Evolutionary conservation across 2,329 filamentous ascomycete species (phyloP).

Genomic region (Trichophyton simii): DNA sequence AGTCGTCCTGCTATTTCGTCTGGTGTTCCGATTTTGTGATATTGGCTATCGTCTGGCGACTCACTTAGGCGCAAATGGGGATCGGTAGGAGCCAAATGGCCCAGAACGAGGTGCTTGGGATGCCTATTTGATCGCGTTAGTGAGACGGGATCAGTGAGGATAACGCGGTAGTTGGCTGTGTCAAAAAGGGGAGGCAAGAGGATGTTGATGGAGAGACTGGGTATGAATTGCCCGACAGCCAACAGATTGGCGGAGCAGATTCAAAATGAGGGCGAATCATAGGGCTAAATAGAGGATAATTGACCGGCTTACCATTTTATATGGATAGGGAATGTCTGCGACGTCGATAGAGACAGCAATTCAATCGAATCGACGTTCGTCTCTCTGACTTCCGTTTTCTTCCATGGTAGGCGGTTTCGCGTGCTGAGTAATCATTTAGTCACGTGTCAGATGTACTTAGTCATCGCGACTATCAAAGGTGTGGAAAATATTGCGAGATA

Average conservation of each 20-base stretch:
- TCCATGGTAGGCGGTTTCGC: neutral
- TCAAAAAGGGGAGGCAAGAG: too few relatives aligned
- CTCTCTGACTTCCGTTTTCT: constrained; percentile 2
- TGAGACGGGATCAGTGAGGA: neutral
- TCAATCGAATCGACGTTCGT: neutral
- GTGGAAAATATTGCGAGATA: too few relatives aligned
- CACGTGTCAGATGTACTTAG: neutral
- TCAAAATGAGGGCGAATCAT: neutral
- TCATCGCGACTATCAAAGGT: too few relatives aligned
- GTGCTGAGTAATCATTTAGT: neutral
- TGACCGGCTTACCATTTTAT: neutral
- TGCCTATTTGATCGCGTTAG: neutral
- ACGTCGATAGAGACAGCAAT: constrained; percentile 1
- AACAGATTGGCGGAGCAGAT: neutral
- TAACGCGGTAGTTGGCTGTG: neutral
- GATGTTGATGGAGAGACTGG: neutral
- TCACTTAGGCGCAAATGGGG: constrained; percentile 48
- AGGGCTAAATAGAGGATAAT: neutral
- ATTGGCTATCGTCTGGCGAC: constrained; percentile 10
- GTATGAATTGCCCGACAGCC: neutral
- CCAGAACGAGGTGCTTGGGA: neutral
- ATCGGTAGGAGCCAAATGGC: constrained; percentile 33
- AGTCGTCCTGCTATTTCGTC: neutral
- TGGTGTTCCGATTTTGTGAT: too few relatives aligned
- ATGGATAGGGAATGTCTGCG: neutral